These are phyloP conservation scores for Spergularia bocconei DNA, from an alignment of 148 eudicot species.

Conservation along the genomic window DNA sequence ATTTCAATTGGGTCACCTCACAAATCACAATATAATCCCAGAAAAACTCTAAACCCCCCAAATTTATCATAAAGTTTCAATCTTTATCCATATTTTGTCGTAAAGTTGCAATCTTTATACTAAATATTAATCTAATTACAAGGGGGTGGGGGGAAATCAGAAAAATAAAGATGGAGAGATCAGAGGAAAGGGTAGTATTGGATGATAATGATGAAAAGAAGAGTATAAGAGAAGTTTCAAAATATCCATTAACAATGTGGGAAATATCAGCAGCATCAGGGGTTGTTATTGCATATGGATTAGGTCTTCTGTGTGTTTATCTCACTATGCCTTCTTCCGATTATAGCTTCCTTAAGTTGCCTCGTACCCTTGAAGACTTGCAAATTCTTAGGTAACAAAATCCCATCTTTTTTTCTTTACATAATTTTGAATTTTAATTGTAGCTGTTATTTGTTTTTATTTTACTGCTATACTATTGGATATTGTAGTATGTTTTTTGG, in stretches of 20 bases:
- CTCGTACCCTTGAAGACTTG: slow-evolving; percentile 68
- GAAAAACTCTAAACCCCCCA: slow-evolving; percentile 5
- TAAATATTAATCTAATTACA: background rate
- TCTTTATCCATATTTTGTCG: slow-evolving; percentile 8
- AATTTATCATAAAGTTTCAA: background rate
- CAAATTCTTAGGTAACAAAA: slow-evolving; percentile 65
- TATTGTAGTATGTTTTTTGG: background rate
- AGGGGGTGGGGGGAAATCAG: background rate
- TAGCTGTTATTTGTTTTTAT: background rate
- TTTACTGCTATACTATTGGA: background rate
- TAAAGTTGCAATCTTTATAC: slow-evolving; percentile 20
- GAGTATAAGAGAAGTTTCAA: slow-evolving; percentile 20
- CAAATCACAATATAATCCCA: background rate
- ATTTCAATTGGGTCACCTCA: background rate
- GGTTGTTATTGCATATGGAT: slow-evolving; percentile 53
- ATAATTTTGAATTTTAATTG: background rate
- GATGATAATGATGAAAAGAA: slow-evolving; percentile 13
- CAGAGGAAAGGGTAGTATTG: slow-evolving; percentile 24
- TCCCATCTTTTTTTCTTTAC: background rate
- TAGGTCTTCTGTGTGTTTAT: slow-evolving; percentile 66
- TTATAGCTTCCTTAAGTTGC: slow-evolving; percentile 95
- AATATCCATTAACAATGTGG: slow-evolving; percentile 65
- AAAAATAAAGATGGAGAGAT: slow-evolving; percentile 25
- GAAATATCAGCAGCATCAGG: slow-evolving; percentile 60
- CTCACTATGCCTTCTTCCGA: slow-evolving; percentile 88